Evolutionary conservation across 352 stramenopile species (phyloP), one percentile per base, ranked within the genome.

Genomic region (Phytophthora multivora): DNA sequence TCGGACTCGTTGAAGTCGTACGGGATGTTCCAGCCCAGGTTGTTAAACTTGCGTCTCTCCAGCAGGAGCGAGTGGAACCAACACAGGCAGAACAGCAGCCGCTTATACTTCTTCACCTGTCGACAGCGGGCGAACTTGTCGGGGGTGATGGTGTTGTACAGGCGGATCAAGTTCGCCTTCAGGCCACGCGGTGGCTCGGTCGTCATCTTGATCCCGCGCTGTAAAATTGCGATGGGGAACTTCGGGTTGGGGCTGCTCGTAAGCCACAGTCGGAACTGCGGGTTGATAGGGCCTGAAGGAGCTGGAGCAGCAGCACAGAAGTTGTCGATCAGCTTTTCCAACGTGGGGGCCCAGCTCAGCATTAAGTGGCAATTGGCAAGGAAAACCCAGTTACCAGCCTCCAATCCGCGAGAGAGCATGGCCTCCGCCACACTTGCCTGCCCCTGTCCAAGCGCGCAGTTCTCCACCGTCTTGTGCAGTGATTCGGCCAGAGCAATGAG

Each of bases 1-100:
- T 99, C 96, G 4, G 89, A 95, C 60, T 99, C 95, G 66, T 99
- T 99, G 52, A 99, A 99, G 50, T 98, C 96, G 77, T 99, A 99
- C 18, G 95, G 96, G 19, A 98, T 98, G 69, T 99, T 99, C 91
- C 96, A 99, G 7, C 96, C 96, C 1, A 99, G 77, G 26, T 96
- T 95, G 65, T 98, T 98, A 60, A 99, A 99, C 60, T 99, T 98
- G 50, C 96, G 85, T 3, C 96, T 84, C 71, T 99, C 96, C 0
- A 98, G 80, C 11, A 99, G 65, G 2, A 98, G 71, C 21, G 96
- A 91, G 73, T 99, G 96, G 77, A 99, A 99, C 95, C 95, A 99
- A 39, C 86, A 96, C 12, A 99, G 80, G 30, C 91, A 96, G 69
- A 99, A 99, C 2, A 99, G 74, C 38, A 98, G 66, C 1, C 89